Base-by-base conservation (phyloP, 352 stramenopile species). In the Bremia lactucae region DNA sequence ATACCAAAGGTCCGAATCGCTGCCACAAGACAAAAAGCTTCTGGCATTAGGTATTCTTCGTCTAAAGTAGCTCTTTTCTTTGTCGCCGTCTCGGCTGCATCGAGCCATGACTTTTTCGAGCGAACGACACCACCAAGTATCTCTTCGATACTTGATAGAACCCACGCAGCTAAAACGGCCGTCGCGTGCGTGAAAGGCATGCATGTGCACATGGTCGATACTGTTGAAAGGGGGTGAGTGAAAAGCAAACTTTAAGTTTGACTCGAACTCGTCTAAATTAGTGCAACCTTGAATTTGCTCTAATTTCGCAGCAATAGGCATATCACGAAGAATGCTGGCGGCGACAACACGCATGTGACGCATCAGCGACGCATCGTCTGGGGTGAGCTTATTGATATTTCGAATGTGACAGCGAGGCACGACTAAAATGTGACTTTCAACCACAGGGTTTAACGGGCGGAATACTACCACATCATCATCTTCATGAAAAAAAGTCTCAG, bases 131-230 rank as follows among this genome's bases (percentile, higher is more conserved):
- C 80, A 92, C 80, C 80, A 92, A 20, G 80, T 90, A 40, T 81
- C 71, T 0, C 77, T 92, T 36, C 68, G 69, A 57, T 88, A 92
- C 62, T 92, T 92, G 49, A 92, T 85, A 9, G 69, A 64, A 9
- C 74, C 72, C 6, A 88, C 57, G 38, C 63, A 79, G 19, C 75
- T 69, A 28, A 84, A 76, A 25, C 73, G 65, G 18, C 67, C 58
- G 31, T 76, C 51, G 11, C 72, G 65, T 31, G 59, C 72, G 11
- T 68, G 70, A 43, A 93, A 90, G 13, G 76, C 77, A 57, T 93
- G 80, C 77, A 93, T 90, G 68, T 93, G 80, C 28, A 93, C 75
- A 55, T 93, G 80, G 55, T 93, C 80, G 52, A 93, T 93, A 52
- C 74, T 88, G 65, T 93, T 93, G 55, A 93, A 93, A 13, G 80